Base-by-base conservation (phyloP, 106 monocot species). In the Apostasia shenzhenica region DNA sequence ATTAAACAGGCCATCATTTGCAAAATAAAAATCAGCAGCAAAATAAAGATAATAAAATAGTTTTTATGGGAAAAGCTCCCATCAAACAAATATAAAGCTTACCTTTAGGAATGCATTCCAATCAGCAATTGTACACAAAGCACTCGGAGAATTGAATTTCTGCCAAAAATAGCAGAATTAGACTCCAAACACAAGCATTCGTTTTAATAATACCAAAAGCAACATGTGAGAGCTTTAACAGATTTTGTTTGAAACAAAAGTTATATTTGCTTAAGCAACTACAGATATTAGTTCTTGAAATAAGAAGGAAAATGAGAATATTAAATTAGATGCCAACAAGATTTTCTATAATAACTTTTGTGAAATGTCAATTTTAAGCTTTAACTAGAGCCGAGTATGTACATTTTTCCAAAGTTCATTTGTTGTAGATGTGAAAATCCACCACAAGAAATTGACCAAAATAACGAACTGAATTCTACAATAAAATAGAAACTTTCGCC, bases 141-240 rank as follows among this genome's bases (percentile, higher is more conserved):
- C 81, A 66, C 92, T 90, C 58, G 97, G 90, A 3, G 89, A 99
- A 60, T 93, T 93, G 73, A 99, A 85, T 89, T 93, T 92, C 90
- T 99, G 67, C 66, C 10, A 74, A 57, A 1, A 70, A 72, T n/a
- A 48, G 77, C 55, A 77, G 70, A 59, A 51, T 49, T 65, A 65
- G 48, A 37, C 26, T 48, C 41, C 37, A 43, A 2, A 48, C 37
- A 6, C 48, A 65, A n/a, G 39, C 45, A 63, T 63, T 3, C 26
- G 10, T n/a, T 63, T 63, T 12, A 63, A 63, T 63, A 63, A 13
- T 45, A 42, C 42, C 41, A 40, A 60, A 11, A 8, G 6, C 40
- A 42, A 41, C 6, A 60, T 60, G 10, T 10, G 10, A 60, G 9
- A 6, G 9, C 6, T 60, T 13, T 13, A 56, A 60, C 60, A 60